Conservation (phyloP, 2,329 filamentous ascomycete species). For the Fusarium buharicum region DNA sequence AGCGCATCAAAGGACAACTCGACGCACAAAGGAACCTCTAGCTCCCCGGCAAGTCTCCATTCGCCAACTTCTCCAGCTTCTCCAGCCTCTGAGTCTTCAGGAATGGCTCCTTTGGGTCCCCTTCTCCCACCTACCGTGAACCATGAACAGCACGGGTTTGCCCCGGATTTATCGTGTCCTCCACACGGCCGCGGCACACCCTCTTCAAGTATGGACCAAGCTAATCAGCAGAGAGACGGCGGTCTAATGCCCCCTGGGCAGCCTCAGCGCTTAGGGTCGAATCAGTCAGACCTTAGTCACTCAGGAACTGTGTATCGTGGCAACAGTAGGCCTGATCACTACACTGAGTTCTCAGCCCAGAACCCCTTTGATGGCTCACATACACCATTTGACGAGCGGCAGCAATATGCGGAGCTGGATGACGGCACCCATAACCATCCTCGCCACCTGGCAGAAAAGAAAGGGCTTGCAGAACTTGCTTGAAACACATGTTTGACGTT, state of each 20-base stretch:
- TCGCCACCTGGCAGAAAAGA: slow-evolving; percentile 16
- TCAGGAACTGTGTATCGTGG: slow-evolving; percentile 35
- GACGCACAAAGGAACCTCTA: slow-evolving; percentile 23
- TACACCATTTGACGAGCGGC: slow-evolving; percentile 17
- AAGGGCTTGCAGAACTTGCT: slow-evolving; percentile 14
- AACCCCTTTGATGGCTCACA: slow-evolving; percentile 27
- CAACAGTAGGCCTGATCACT: slow-evolving; percentile 37
- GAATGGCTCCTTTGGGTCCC: slow-evolving; percentile 23
- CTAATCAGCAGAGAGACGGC: slow-evolving; percentile 17
- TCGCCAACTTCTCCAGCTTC: slow-evolving; percentile 31
- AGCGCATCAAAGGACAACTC: slow-evolving; percentile 32
- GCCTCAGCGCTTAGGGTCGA: slow-evolving; percentile 5
- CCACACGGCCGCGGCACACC: slow-evolving; percentile 19
- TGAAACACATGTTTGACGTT: not conserved
- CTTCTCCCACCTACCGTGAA: slow-evolving; percentile 28
- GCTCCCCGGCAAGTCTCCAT: slow-evolving; percentile 18
- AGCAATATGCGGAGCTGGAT: slow-evolving; percentile 19
- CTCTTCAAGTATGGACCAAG: slow-evolving; percentile 17
- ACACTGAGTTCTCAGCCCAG: slow-evolving; percentile 32
- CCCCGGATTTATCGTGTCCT: slow-evolving; percentile 14
- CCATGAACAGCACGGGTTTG: slow-evolving; percentile 16
- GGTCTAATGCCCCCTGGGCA: slow-evolving; percentile 8
- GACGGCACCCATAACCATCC: slow-evolving; percentile 18
- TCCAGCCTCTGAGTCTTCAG: slow-evolving; percentile 25
- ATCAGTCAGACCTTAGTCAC: slow-evolving; percentile 24